Evolutionary conservation across 768 basidiomycete genomes (phyloP).

Genomic region (Naematelia aurantialba): DNA sequence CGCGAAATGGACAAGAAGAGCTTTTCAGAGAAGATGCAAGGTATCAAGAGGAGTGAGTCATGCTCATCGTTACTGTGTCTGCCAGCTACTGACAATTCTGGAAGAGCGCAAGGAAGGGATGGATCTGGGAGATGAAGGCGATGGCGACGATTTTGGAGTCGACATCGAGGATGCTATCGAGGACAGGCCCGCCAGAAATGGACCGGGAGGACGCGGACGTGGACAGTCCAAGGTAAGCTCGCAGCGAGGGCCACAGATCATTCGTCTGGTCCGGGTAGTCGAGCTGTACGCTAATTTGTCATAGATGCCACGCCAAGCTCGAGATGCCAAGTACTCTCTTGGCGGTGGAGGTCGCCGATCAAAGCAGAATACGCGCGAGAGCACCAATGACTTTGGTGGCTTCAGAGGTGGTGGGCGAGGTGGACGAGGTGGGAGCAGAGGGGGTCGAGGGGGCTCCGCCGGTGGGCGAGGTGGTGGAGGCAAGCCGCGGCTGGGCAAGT

Average conservation of each 20-base stretch:
- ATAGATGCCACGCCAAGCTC: conserved; percentile 59
- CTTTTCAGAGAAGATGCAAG: conserved; percentile 78
- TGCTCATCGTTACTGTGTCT: no score
- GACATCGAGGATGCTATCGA: conserved; percentile 81
- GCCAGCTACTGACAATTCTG: no score
- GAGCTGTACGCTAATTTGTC: conserved; percentile 25
- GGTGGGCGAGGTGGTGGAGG: conserved; percentile 44
- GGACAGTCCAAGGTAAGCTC: conserved; percentile 1
- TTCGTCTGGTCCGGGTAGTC: not conserved
- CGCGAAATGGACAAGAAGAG: conserved; percentile 85
- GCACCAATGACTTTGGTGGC: conserved; percentile 68
- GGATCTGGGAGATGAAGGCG: conserved; percentile 59
- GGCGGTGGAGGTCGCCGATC: conserved; percentile 58
- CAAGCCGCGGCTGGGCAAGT: conserved; percentile 42
- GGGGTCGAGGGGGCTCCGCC: conserved; percentile 43
- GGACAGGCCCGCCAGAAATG: conserved; percentile 28
- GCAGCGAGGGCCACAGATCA: not conserved
- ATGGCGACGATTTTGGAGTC: conserved; percentile 79
- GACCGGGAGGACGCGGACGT: conserved; percentile 32
- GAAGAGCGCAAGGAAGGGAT: conserved; percentile 82
- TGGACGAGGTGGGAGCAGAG: conserved; percentile 34
- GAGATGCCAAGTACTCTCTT: conserved; percentile 79
- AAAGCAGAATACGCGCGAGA: conserved; percentile 77
- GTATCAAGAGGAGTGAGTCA: conserved; percentile 79
- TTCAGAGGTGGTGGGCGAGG: conserved; percentile 37